Evolutionary conservation across 1,139 yeast species (phyloP).

Genomic region (Saccharomyces pastorianus): DNA sequence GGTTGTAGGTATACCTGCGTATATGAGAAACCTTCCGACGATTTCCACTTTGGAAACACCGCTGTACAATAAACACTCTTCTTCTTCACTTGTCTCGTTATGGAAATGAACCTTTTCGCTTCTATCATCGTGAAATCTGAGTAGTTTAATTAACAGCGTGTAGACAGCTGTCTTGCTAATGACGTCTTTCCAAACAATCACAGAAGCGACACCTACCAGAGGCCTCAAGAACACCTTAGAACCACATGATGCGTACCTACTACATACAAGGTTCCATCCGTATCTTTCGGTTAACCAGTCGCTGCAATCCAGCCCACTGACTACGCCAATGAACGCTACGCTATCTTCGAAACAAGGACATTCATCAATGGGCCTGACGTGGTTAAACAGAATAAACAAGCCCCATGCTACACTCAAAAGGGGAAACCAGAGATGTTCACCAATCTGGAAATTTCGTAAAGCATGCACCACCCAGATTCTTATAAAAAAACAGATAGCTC

Average conservation of each 20-base stretch:
- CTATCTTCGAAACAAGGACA: slow-evolving; percentile 97
- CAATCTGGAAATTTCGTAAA: slow-evolving; percentile 16
- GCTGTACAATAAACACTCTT: slow-evolving; percentile 19
- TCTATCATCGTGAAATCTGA: slow-evolving; percentile 22
- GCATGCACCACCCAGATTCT: slow-evolving; percentile 29
- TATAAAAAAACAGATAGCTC: slow-evolving; percentile 40
- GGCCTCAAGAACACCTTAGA: slow-evolving; percentile 14
- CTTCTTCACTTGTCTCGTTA: slow-evolving; percentile 3
- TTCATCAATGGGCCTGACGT: slow-evolving; percentile 82
- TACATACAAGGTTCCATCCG: slow-evolving; percentile 7
- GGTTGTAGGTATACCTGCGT: slow-evolving; percentile 27
- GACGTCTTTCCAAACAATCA: slow-evolving; percentile 27
- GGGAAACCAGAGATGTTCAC: slow-evolving; percentile 34
- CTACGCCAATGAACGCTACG: slow-evolving; percentile 87
- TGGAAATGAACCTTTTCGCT: slow-evolving; percentile 7
- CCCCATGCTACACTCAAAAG: slow-evolving; percentile 38
- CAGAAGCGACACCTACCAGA: slow-evolving; percentile 24
- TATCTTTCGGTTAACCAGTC: slow-evolving; percentile 23
- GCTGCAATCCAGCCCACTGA: slow-evolving; percentile 49
- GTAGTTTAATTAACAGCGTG: slow-evolving; percentile 11
- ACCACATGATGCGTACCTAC: slow-evolving; percentile 11
- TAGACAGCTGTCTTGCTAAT: slow-evolving; percentile 26
- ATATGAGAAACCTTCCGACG: slow-evolving; percentile 26
- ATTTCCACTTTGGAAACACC: slow-evolving; percentile 27
- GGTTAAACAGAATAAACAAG: slow-evolving; percentile 50